These are phyloP conservation scores for Trametes polyzona DNA, from an alignment of 1,284 basidiomycete species.

Conservation along the genomic window DNA sequence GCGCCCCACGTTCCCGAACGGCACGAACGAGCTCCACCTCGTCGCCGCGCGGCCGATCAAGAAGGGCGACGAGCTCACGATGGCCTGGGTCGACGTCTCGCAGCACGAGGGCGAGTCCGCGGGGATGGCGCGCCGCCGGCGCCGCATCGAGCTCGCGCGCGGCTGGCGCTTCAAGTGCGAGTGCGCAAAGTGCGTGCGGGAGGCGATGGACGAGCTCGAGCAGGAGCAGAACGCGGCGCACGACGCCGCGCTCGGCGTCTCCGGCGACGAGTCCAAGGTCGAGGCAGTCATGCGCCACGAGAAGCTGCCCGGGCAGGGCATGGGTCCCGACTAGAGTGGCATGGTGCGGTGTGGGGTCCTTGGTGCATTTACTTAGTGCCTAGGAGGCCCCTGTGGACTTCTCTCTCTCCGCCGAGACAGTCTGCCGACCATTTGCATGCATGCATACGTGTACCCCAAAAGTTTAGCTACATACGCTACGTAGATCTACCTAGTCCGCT, in stretches of 20 bases:
- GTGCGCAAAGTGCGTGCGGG: slow-evolving; percentile 64
- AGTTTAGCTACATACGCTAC: neutral
- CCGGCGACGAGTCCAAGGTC: slow-evolving; percentile 60
- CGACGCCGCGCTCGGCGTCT: slow-evolving; percentile 40
- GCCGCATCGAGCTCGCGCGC: slow-evolving; percentile 73
- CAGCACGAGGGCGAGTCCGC: slow-evolving; percentile 55
- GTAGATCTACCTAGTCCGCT: neutral
- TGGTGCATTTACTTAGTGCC: too few species aligned
- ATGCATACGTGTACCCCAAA: slow-evolving; percentile 2
- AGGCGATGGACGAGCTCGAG: slow-evolving; percentile 44
- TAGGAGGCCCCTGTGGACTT: too few species aligned
- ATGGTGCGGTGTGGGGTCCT: too few species aligned
- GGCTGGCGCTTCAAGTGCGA: slow-evolving; percentile 81
- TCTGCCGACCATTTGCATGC: neutral
- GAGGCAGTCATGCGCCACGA: slow-evolving; percentile 52
- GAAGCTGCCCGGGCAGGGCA: slow-evolving; percentile 13
- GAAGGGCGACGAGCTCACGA: slow-evolving; percentile 72
- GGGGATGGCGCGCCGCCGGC: slow-evolving; percentile 59
- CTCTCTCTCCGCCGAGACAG: neutral
- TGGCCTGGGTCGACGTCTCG: slow-evolving; percentile 73
- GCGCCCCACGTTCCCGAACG: slow-evolving; percentile 60
- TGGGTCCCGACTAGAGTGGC: slow-evolving; percentile 18
- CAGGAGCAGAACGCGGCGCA: slow-evolving; percentile 12
- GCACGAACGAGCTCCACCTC: slow-evolving; percentile 68
- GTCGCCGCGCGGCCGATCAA: slow-evolving; percentile 66